Evolutionary conservation across 2,329 filamentous ascomycete genomes (phyloP), one percentile per base, ranked within the genome.

Genomic region (Botryosphaeria agaves): DNA sequence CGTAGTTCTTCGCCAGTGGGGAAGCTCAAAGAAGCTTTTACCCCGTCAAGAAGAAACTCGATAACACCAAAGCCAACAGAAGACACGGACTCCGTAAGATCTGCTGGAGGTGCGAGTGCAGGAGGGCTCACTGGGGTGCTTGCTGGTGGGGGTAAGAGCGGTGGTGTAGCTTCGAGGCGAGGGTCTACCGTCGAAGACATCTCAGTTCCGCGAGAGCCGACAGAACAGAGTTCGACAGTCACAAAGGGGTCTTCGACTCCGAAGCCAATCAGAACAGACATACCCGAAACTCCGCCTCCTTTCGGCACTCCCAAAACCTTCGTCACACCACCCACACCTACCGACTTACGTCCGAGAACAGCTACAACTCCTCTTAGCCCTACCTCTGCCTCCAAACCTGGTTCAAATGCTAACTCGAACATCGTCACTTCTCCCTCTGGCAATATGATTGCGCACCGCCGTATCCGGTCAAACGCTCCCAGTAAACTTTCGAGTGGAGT

Each of bases 401-500:
- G n/a, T n/a, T n/a, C n/a, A n/a, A n/a, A n/a, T n/a, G n/a, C n/a
- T n/a, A n/a, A n/a, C n/a, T n/a, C n/a, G n/a, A n/a, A n/a, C n/a
- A n/a, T n/a, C n/a, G n/a, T n/a, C n/a, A 16, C 25, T 27, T 72
- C 75, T 39, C 61, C 69, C 21, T 67, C 72, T 40, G 72, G 70
- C 44, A 76, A 69, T 45, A 80, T 81, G 70, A 81, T 75, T 55
- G 70, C 75, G 34, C 79, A 85, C 64, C 72, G 61, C 58, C 61
- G 70, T 21, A 63, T 62, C 34, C 62, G 68, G 41, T 75, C 71
- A 39, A 55, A 54, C 37, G 46, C 48, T 26, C 85, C 84, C 18
- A 94, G 84, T 64, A 94, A 91, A 56, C 66, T 94, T 21, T 92
- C 85, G 18, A 84, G 70, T 39, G 73, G 74, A 29, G 74, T 74